Percentiles rank a stretch among this genome's conserved stretches.
Evolutionary conservation across 2,329 filamentous ascomycete species (phyloP).

Genomic region (Penicillium sp.): DNA sequence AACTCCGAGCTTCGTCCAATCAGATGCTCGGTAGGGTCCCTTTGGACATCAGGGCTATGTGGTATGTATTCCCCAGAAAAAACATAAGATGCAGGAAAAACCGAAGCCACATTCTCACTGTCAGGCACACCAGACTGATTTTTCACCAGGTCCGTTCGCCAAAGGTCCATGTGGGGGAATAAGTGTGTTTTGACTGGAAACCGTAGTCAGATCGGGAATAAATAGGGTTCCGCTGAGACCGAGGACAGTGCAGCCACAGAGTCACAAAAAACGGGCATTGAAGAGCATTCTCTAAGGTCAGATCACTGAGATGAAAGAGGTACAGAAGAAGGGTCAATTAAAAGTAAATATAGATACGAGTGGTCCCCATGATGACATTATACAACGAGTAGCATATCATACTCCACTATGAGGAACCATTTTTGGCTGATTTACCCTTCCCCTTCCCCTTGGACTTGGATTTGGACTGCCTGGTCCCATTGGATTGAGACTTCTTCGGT

Average conservation of each 20-base stretch:
- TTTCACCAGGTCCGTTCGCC: no score
- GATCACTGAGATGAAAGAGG: no score
- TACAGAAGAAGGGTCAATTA: no score
- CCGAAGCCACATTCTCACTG: neutral
- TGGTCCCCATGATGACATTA: neutral
- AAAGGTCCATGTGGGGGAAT: no score
- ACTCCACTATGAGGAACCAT: conserved; percentile 1
- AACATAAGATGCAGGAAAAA: neutral
- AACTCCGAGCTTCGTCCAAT: conserved; percentile 15
- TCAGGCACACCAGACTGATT: neutral
- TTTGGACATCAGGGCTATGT: neutral
- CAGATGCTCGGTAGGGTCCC: neutral
- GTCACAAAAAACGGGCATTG: no score
- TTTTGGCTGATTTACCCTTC: conserved; percentile 7
- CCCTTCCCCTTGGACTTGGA: conserved; percentile 11
- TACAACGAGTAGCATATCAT: neutral
- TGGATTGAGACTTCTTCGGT: conserved; percentile 1
- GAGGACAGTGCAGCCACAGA: no score
- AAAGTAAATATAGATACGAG: no score
- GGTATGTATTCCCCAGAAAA: no score
- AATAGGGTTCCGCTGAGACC: no score
- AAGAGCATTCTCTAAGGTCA: no score
- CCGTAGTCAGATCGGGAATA: no score
- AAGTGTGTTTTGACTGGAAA: no score
- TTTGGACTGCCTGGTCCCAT: neutral